Evolutionary conservation across 2,329 filamentous ascomycete species (phyloP).

Genomic region (Colletotrichum euphorbiae): DNA sequence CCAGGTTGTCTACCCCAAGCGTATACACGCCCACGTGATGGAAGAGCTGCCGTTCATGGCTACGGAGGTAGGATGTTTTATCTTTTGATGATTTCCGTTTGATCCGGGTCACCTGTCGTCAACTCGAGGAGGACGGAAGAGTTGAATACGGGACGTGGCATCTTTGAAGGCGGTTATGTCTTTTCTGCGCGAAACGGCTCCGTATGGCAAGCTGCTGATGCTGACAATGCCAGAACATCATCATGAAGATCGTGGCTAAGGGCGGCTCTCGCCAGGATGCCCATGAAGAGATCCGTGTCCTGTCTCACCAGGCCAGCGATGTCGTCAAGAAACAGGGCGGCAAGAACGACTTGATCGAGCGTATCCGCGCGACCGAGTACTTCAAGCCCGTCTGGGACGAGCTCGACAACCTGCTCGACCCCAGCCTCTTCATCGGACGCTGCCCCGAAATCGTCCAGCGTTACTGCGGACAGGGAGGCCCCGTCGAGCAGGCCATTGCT

Average conservation of each 20-base stretch:
- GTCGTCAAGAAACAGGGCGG: conserved; percentile 65
- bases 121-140: no score
- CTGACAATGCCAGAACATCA: conserved; percentile 64
- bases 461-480: conserved; percentile 55
- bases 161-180: not conserved
- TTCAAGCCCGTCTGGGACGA: conserved; percentile 79
- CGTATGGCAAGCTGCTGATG: no score
- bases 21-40: conserved; percentile 75
- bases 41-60: conserved; percentile 90
- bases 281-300: conserved; percentile 87
- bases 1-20: conserved; percentile 80
- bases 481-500: conserved; percentile 52
- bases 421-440: conserved; percentile 64
- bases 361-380: conserved; percentile 78
- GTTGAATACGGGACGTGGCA: no score
- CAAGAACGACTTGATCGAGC: conserved; percentile 61
- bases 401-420: conserved; percentile 74
- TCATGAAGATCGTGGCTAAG: conserved; percentile 80
- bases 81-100: not conserved
- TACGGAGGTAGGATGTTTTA: conserved; percentile 53
- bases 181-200: not conserved
- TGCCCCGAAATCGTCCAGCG: conserved; percentile 58
- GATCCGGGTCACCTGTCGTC: no score
- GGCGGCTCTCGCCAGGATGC: conserved; percentile 82
- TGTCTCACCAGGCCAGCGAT: conserved; percentile 79